Percentiles rank a stretch among this genome's conserved stretches.
phyloP scores from a whole-genome alignment of 805 yeast species.

The Spathaspora passalidarum region DNA sequence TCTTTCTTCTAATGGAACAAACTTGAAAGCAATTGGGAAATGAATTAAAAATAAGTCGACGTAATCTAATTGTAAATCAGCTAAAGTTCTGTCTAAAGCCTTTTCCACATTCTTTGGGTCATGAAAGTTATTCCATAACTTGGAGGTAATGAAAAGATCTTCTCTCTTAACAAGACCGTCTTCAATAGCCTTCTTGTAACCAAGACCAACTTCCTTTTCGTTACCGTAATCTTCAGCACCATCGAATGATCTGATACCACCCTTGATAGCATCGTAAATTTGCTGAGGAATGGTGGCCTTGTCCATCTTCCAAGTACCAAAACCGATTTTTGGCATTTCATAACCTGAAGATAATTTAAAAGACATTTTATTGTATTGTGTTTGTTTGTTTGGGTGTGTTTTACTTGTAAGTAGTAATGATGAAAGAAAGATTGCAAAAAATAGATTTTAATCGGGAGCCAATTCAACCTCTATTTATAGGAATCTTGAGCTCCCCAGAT shows the following conservation, averaged over 20 bases:
- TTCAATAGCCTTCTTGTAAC: conserved; percentile 58
- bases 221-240: conserved; percentile 73
- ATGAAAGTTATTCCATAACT: conserved; percentile 86
- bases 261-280: conserved; percentile 79
- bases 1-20: conserved; percentile 71
- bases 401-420: too few species aligned
- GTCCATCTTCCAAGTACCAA: conserved; percentile 83
- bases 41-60: conserved; percentile 83
- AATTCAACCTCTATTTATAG: conserved; percentile 1
- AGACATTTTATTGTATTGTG: conserved; percentile 11
- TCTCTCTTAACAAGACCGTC: conserved; percentile 73
- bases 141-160: conserved; percentile 76
- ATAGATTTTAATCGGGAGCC: background rate
- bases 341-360: conserved; percentile 55
- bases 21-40: conserved; percentile 85
- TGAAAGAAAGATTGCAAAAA: conserved; percentile 2
- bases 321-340: conserved; percentile 72
- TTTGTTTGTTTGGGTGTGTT: too few species aligned
- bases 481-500: background rate
- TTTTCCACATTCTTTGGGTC: conserved; percentile 67
- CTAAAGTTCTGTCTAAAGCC: conserved; percentile 62
- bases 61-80: conserved; percentile 73
- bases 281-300: conserved; percentile 63
- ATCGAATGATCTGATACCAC: conserved; percentile 76
- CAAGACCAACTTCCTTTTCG: conserved; percentile 67